Base-by-base conservation (phyloP, 2,329 filamentous ascomycete genomes). In the Colletotrichum zoysiae region DNA sequence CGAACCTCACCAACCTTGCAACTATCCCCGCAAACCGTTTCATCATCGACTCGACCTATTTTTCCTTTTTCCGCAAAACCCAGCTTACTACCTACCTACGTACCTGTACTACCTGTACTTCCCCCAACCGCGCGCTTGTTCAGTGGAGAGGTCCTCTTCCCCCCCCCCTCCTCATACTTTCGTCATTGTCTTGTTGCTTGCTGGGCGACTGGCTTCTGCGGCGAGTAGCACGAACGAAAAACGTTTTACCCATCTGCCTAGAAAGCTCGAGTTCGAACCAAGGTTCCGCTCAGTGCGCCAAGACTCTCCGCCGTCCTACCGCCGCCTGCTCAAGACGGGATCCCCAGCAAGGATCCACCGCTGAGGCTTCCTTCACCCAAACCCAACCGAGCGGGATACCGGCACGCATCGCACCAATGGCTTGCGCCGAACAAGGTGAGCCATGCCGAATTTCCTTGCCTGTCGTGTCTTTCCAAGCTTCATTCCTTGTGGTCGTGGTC, bases 91-190 rank as follows among this genome's bases (percentile, higher is more conserved):
- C 30, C 35, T 30, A 30, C 30, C 30, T 5, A 30, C 30, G 30
- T 30, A 30, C 30, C 30, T 30, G 30, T 30, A 30, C 30, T 30
- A 30, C 30, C 30, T 30, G 4, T 5, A 30, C 30, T 30, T 30
- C 30, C n/a, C 30, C 58, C 67, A 67, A 60, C 58, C 71, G 71
- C 71, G 63, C 71, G 71, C 67, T 73, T 73, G 71, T 71, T 73
- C 68, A 71, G 71, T 73, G 71, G 67, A 20, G 57, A 64, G 9
- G 18, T 5, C 44, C 20, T 26, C 7, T 35, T n/a, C n/a, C 35
- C 9, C 9, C 50, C 4, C 26, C 30, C 38, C 2, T 30, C 30
- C 30, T 30, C 30, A 30, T 2, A 30, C 30, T 30, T 30, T 30
- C 30, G 30, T 30, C 30, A 30, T 30, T 5, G 30, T 30, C 30